These are phyloP conservation scores for Calonectria hongkongensis DNA, from an alignment of 2,329 filamentous ascomycete species.

Conservation along the genomic window DNA sequence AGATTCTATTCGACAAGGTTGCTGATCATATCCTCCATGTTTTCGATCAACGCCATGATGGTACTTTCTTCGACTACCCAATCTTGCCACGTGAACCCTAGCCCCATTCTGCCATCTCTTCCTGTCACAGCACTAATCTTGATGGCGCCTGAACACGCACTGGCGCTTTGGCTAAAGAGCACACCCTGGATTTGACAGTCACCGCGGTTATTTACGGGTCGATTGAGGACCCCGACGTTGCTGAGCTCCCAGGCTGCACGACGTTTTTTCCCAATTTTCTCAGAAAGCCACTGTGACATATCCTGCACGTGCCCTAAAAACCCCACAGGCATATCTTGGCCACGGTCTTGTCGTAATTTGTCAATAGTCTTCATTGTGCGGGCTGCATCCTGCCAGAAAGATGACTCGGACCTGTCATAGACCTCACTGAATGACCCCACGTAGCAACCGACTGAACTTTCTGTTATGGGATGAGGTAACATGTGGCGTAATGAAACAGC, in stretches of 20 bases:
- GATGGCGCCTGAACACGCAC: slow-evolving; percentile 30
- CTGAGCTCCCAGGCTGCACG: slow-evolving; percentile 32
- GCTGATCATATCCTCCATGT: neutral
- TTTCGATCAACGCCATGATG: neutral
- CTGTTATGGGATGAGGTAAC: slow-evolving; percentile 15
- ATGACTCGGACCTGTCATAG: slow-evolving; percentile 2
- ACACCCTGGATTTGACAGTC: neutral
- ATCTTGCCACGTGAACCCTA: slow-evolving; percentile 32
- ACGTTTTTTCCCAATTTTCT: slow-evolving; percentile 29
- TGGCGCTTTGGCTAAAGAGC: slow-evolving; percentile 32
- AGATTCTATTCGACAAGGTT: neutral
- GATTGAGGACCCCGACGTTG: slow-evolving; percentile 10
- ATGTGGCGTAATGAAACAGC: slow-evolving; percentile 34
- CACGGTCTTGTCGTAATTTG: neutral
- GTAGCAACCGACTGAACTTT: slow-evolving; percentile 30
- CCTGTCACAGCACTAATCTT: slow-evolving; percentile 29
- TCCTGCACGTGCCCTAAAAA: neutral
- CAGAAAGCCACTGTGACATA: slow-evolving; percentile 16
- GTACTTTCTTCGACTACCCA: slow-evolving; percentile 9
- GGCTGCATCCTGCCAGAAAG: slow-evolving; percentile 9
- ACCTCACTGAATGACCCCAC: slow-evolving; percentile 38
- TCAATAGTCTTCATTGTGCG: neutral
- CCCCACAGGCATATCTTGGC: slow-evolving; percentile 27
- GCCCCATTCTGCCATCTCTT: slow-evolving; percentile 6
- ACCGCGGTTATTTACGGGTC: neutral